A percentile compares a stretch with the other conserved stretches of the same genome.
phyloP scores from a whole-genome alignment of 2,329 filamentous ascomycete genomes.

The Exophiala sp. region DNA sequence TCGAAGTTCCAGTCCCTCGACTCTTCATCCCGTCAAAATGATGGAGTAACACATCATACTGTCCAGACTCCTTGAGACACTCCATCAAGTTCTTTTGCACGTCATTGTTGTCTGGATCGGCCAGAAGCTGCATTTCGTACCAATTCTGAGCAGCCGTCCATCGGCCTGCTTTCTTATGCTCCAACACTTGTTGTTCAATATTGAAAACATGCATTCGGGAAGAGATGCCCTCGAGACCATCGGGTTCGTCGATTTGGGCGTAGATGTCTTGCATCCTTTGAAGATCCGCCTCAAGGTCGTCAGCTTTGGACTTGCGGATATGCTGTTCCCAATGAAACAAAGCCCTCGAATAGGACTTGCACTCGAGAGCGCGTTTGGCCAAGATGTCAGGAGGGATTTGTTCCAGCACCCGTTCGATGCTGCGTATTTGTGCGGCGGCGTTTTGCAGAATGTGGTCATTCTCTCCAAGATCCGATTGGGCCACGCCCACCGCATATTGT shows the following conservation, averaged over 20 bases:
- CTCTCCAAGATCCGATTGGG: conserved; percentile 20
- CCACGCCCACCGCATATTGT: conserved; percentile 27
- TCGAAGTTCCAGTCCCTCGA: conserved; percentile 38
- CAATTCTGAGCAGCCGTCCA: conserved; percentile 96
- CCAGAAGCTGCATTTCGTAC: conserved; percentile 86
- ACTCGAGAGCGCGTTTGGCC: conserved; percentile 82
- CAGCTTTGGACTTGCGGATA: conserved; percentile 52
- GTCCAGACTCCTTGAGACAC: conserved; percentile 90
- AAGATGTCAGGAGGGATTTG: conserved; percentile 65
- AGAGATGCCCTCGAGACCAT: conserved; percentile 91
- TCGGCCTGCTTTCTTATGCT: conserved; percentile 84
- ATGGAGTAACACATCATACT: conserved; percentile 81
- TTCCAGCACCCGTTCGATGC: conserved; percentile 67
- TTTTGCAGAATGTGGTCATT: conserved; percentile 17
- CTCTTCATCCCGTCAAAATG: conserved; percentile 70
- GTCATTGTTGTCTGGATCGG: conserved; percentile 69
- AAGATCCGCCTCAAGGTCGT: conserved; percentile 55
- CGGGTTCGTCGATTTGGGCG: conserved; percentile 93
- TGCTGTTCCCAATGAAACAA: conserved; percentile 94
- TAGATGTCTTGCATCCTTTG: conserved; percentile 87
- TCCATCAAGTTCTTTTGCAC: conserved; percentile 76
- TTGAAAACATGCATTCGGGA: conserved; percentile 79
- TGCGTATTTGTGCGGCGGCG: conserved; percentile 44
- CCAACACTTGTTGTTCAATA: conserved; percentile 85
- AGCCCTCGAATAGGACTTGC: conserved; percentile 84